Base-by-base conservation (phyloP, 192 early-diverging fungal genomes). In the Linnemannia exigua region DNA sequence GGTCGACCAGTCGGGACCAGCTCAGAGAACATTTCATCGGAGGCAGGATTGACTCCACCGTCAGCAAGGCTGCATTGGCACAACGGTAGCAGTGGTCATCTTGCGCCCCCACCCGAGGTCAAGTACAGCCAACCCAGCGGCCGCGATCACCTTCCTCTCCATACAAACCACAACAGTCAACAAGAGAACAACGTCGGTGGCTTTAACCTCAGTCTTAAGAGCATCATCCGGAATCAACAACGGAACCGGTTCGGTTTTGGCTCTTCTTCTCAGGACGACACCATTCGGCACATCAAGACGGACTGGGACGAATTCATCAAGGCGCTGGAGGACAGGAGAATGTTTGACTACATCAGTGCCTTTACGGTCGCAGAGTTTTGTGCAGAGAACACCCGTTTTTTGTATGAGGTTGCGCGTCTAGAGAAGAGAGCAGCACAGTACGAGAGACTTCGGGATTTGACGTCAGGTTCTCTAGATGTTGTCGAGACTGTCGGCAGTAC, bases 331-430 rank as follows among this genome's bases (percentile, higher is more conserved):
- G 33, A 86, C 50, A 74, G 69, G 2, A 35, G 46, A 17, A 38
- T 86, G 33, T 86, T 86, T 52, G 70, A 80, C 15, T 70, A 63
- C 20, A 48, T 86, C 48, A 86, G 84, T 50, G 76, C 74, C 20
- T 86, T 86, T 38, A 86, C 84, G 0, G 84, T 86, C 22, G 46
- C 78, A 58, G 84, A 86, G 63, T 86, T 86, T 37, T 86, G 84
- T 77, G 84, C 84, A 14, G 84, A 86, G 50, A 86, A 86, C 67
- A 86, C 70, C 25, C 58, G 84, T 12, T 86, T 86, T 37, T 51
- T 86, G 5, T 86, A 86, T 22, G 84, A 86, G 41, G 84, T 86
- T 1, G 76, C 78, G 8, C 73, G 84, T 5, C 19, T 86, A 50
- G 84, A 86, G 51, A 76, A 72, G 66, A 63, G 84, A 37, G 84